Conservation (phyloP, 2,329 filamentous ascomycete genomes). For the Fusarium ambrosium region DNA sequence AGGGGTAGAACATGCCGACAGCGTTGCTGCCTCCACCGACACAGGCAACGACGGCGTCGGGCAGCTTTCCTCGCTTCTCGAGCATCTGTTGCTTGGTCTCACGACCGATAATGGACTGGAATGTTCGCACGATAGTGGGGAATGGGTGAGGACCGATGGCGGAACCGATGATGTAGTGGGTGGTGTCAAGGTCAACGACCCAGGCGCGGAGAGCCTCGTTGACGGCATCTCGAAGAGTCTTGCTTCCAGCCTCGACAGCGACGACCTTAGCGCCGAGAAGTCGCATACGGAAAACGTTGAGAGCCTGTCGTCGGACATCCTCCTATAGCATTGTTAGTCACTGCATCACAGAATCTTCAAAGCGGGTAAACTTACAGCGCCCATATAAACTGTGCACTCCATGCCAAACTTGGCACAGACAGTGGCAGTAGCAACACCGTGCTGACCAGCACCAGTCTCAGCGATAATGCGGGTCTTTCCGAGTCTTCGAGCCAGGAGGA, state of each 20-base stretch:
- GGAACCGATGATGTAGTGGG: constrained; percentile 98
- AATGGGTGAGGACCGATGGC: constrained; percentile 98
- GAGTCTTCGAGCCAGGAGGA: constrained; percentile 85
- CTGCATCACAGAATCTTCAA: not conserved
- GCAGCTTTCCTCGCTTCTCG: constrained; percentile 86
- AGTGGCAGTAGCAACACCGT: constrained; percentile 97
- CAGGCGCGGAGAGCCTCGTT: constrained; percentile 96
- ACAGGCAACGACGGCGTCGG: constrained; percentile 95
- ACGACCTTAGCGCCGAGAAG: constrained; percentile 93
- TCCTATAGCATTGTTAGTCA: constrained; percentile 64
- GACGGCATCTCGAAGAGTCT: constrained; percentile 87
- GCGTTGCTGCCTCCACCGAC: constrained; percentile 97
- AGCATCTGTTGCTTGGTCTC: constrained; percentile 96
- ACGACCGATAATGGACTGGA: constrained; percentile 95
- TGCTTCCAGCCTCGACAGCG: constrained; percentile 90
- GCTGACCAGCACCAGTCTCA: constrained; percentile 96
- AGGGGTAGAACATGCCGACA: constrained; percentile 98
- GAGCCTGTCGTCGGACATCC: constrained; percentile 93
- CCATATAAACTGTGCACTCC: constrained; percentile 99
- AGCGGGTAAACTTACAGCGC: constrained; percentile 68
- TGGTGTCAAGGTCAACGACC: constrained; percentile 93
- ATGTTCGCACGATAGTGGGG: constrained; percentile 96
- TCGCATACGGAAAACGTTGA: constrained; percentile 99
- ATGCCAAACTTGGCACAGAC: constrained; percentile 98
- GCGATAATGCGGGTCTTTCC: constrained; percentile 98